Evolutionary conservation across 768 basidiomycete species (phyloP), one percentile per base, ranked within the genome.

Genomic region (Trametes meyenii): DNA sequence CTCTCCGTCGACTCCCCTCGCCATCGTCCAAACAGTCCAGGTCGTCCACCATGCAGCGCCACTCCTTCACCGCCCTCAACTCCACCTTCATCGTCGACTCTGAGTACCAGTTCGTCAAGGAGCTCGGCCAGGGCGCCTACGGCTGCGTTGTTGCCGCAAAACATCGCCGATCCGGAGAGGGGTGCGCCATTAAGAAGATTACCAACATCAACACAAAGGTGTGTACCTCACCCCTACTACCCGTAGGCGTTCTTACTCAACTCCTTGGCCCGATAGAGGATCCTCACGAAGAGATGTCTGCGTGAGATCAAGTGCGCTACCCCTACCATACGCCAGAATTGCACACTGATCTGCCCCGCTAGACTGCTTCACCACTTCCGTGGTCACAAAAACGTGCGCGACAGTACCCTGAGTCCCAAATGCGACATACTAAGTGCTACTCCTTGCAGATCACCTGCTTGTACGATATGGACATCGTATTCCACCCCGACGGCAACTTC

Each of bases 401-500:
- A 53, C 8, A 52, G 6, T 48, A 10, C 51, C 11, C 3, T 46
- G 33, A 56, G 45, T 36, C 49, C 21, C 1, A 5, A 19, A n/a
- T 19, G 21, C 36, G n/a, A 36, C 26, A 43, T 40, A 33, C 53
- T 62, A 40, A 12, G 61, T 26, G 12, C 10, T 38, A 14, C 40
- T 13, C 13, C 26, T 58, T 8, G 1, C 72, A 96, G 94, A 96
- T 96, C 71, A 96, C 94, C 58, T 96, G 95, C 69, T 76, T 99
- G 46, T 99, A 98, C 71, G 97, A 98, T 72, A 95, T 98, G 93
- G 94, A 97, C 72, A 94, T 98, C 54, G 94, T 99, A 46, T 92
- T 96, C 73, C 92, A 94, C 66, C 85, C 94, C 17, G 87, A 83
- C 55, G 91, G 92, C 66, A 91, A 92, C 73, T 99, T 98, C 70